Conservation (phyloP, 345 rosid species). For the Salix caprea region DNA sequence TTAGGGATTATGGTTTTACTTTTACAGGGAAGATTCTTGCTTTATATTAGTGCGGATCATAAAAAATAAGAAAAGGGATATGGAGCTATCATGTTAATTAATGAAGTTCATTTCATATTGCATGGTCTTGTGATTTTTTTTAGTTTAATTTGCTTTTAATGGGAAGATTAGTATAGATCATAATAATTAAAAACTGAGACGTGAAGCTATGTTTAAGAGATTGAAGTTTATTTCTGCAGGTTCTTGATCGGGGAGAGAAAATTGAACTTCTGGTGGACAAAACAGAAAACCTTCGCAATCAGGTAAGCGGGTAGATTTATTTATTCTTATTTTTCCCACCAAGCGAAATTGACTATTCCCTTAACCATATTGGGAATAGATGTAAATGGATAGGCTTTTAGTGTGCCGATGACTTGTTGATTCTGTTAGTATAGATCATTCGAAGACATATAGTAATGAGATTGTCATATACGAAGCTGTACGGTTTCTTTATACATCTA, state of each 20-base stretch:
- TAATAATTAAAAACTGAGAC: too few species aligned
- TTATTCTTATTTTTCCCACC: not conserved
- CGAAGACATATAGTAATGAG: not conserved
- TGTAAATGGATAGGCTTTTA: not conserved
- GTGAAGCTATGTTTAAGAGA: too few species aligned
- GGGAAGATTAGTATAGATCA: not conserved
- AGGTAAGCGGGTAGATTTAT: conserved; percentile 36
- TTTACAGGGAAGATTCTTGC: too few species aligned
- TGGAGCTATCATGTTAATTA: too few species aligned
- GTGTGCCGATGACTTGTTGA: not conserved
- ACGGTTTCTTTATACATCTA: not conserved
- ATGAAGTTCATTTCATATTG: not conserved
- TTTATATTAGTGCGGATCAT: too few species aligned
- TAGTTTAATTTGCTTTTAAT: not conserved
- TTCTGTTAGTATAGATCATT: not conserved
- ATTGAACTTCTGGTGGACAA: conserved; percentile 96
- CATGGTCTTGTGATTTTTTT: not conserved
- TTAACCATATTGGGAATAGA: not conserved
- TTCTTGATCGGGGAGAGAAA: conserved; percentile 98
- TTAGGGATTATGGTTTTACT: too few species aligned
- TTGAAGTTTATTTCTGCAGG: conserved; percentile 39
- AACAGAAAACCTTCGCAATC: conserved; percentile 92
- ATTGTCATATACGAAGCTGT: not conserved
- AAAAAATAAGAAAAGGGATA: too few species aligned
- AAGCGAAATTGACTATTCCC: not conserved